Evolutionary conservation across 1,139 yeast genomes (phyloP), one percentile per base, ranked within the genome.

Genomic region (Scheffersomyces segobiensis): DNA sequence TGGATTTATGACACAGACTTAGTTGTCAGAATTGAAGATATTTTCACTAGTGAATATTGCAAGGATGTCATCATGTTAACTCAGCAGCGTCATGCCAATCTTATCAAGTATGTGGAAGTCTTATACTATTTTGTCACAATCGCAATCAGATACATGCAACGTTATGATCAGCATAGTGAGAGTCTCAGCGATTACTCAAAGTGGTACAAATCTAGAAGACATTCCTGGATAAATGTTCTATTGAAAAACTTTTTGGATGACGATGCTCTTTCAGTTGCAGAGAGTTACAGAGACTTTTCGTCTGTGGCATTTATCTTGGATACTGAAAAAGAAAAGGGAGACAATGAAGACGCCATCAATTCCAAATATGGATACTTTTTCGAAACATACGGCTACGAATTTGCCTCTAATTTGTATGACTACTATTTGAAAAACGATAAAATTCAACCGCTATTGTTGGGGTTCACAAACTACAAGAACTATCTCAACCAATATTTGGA

Each of bases 301-400:
- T 85, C 93, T 0, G 74, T 93, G 52, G 89, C 87, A 0, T 85
- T 84, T 60, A 83, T 92, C 6, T 74, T 90, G 32, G 89, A 87
- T 53, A 77, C 81, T 24, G 86, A 87, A 62, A 76, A 85, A 61
- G 79, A 74, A 32, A 64, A 60, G 20, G 70, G 80, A 0, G 57
- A 69, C 7, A 59, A 56, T 46, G 57, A 63, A 50, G 17, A 12
- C 1, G 42, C 7, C 42, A 57, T 75, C 8, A 42, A 54, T 52
- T 65, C 72, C 52, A 77, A 77, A 57, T 85, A 89, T 60, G 78
- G 78, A 46, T 72, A 75, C 50, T 90, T 84, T 68, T 85, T 92
- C 67, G 82, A 82, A 24, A 78, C 78, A 53, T 91, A 84, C 71
- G 91, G 88, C 1, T 88, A 88, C 65, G 80, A 74, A 1, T 93